Percentiles rank a stretch among this genome's conserved stretches.
Conservation (phyloP, 768 basidiomycete genomes). For the Lentinus tigrinus region DNA sequence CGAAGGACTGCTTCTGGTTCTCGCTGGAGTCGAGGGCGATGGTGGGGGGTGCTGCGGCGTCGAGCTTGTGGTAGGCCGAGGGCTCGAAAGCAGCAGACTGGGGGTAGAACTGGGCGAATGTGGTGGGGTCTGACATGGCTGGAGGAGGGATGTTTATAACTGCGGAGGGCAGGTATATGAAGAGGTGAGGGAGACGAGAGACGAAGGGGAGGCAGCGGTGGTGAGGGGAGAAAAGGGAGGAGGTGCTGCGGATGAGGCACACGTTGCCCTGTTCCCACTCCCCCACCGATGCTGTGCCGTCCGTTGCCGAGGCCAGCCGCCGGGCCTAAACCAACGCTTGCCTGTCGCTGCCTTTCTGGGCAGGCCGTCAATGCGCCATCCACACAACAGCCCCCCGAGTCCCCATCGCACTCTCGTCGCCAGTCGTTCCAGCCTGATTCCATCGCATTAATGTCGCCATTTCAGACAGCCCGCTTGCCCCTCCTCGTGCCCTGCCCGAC, state of each 20-base stretch:
- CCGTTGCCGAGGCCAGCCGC: slow-evolving; percentile 14
- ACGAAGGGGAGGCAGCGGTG: slow-evolving; percentile 15
- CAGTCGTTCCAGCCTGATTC: neutral
- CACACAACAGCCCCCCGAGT: neutral
- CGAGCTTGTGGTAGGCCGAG: slow-evolving; percentile 15
- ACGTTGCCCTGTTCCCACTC: slow-evolving; percentile 20
- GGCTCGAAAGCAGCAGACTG: slow-evolving; percentile 18
- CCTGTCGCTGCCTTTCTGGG: slow-evolving; percentile 17
- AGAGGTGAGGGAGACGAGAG: slow-evolving; percentile 18
- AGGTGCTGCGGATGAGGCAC: slow-evolving; percentile 22
- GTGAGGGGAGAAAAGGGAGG: slow-evolving; percentile 14
- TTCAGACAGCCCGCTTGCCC: too few species aligned
- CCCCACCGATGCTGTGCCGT: slow-evolving; percentile 19
- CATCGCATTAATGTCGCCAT: neutral
- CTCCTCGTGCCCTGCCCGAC: too few species aligned
- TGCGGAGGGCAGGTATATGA: slow-evolving; percentile 23
- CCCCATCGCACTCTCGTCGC: too few species aligned
- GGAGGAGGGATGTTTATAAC: slow-evolving; percentile 17
- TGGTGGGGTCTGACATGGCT: slow-evolving; percentile 19
- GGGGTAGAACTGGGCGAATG: slow-evolving; percentile 25
- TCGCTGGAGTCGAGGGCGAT: slow-evolving; percentile 51
- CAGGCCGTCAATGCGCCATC: slow-evolving; percentile 13
- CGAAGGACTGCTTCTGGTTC: slow-evolving; percentile 31
- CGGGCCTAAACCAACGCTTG: slow-evolving; percentile 5
- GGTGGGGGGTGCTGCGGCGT: slow-evolving; percentile 18